These are phyloP conservation scores for Leptodontidium sp. DNA, from an alignment of 2,329 filamentous ascomycete genomes.

Conservation along the genomic window DNA sequence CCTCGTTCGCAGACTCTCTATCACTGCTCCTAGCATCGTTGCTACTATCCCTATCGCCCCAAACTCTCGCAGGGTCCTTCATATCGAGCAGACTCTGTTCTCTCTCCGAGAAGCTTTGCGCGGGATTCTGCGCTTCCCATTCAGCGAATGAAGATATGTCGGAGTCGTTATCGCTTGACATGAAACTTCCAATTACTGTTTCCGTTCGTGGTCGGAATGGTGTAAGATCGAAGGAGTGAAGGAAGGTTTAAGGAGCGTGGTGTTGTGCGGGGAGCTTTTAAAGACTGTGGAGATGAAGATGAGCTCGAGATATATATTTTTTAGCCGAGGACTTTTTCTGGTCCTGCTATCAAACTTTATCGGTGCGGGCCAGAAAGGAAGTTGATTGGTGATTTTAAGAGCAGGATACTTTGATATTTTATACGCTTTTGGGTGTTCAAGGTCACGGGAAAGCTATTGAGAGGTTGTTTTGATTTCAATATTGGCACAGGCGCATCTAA, in stretches of 20 bases:
- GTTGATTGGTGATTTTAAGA: neutral
- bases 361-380: neutral
- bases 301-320: conserved; percentile 25
- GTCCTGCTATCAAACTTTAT: conserved; percentile 14
- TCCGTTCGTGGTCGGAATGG: neutral
- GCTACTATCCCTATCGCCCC: conserved; percentile 34
- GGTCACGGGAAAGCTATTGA: conserved; percentile 3
- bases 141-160: conserved; percentile 37
- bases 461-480: conserved; percentile 32
- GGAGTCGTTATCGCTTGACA: conserved; percentile 15
- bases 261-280: neutral
- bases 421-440: neutral
- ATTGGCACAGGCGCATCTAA: conserved; percentile 46
- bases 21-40: conserved; percentile 37
- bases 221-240: neutral
- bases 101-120: conserved; percentile 17
- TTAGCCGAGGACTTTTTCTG: conserved; percentile 27
- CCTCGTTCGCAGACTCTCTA: conserved; percentile 9
- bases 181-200: neutral
- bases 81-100: conserved; percentile 30
- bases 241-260: neutral
- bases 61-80: conserved; percentile 23
- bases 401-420: neutral
- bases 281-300: neutral
- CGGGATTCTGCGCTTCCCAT: conserved; percentile 33